Base-by-base conservation (phyloP, 192 early-diverging fungal species). In the Phycomyces blakesleeanus region DNA sequence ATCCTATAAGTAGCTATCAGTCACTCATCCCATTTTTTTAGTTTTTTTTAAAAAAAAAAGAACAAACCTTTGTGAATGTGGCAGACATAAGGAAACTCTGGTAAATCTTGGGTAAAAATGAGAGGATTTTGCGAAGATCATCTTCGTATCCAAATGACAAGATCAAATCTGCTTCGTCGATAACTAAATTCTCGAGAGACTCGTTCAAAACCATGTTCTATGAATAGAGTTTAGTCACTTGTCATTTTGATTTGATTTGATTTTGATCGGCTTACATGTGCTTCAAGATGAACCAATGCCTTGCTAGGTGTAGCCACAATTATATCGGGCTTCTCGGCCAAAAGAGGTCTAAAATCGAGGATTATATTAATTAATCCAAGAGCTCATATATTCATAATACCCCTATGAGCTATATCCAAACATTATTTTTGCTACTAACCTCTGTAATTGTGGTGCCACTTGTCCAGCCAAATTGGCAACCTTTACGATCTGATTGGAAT, bases 81-180 rank as follows among this genome's bases (percentile, higher is more conserved):
- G 96, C 96, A 29, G 89, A 91, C 84, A 97, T 89, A n/a, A 98
- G 81, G 74, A 92, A 91, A 56, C 87, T 89, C 75, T 97, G 94
- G 76, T 89, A 88, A 51, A 94, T 91, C 75, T 91, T 89, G 51
- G 95, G 93, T 61, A 93, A 69, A 52, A 83, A 81, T 11, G 79
- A 68, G 40, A 93, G 65, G 16, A 97, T 78, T 27, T 87, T 84
- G 51, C 83, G 80, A 34, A 99, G 72, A 69, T 99, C 97, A 39
- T 91, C 87, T 65, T 93, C 90, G 63, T 96, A 92, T 16, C 95
- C 97, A 76, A 93, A 99, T 39, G 91, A 93, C 53, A 95, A 75
- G 1, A 99, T 86, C 55, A 97, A 74, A 76, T 99, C 97, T 0
- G 95, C 95, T 77, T 99, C 97, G 57, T 98, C 97, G 49, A 99